These are phyloP conservation scores for Tetragonia tetragonoides DNA, from an alignment of 148 eudicot species.

Conservation along the genomic window DNA sequence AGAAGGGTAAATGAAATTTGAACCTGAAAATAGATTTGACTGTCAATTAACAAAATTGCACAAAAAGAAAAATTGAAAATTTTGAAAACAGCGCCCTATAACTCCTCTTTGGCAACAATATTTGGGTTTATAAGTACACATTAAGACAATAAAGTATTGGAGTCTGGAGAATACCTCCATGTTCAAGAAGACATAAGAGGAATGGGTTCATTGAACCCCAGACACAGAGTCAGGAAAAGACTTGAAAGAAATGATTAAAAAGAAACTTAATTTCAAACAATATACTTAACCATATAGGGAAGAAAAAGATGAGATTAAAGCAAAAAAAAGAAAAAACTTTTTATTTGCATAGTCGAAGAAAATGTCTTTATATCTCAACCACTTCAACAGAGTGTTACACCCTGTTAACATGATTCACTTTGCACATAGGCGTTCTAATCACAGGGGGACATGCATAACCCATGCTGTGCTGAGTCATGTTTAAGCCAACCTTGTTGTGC, in stretches of 20 bases:
- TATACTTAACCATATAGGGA: neutral
- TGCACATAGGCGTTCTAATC: neutral
- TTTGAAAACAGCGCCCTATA: neutral
- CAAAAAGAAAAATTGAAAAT: neutral
- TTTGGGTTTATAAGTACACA: neutral
- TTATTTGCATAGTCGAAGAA: neutral
- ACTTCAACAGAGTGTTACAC: neutral
- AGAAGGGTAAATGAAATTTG: conserved; percentile 72
- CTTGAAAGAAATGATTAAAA: neutral
- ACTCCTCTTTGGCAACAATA: neutral
- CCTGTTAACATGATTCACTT: neutral
- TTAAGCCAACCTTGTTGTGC: neutral
- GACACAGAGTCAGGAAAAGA: neutral
- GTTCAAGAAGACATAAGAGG: neutral
- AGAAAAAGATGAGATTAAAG: neutral
- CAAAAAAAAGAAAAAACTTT: neutral
- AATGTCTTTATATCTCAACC: neutral
- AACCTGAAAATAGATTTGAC: conserved; percentile 43
- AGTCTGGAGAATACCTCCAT: conserved; percentile 1
- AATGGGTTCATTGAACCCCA: neutral
- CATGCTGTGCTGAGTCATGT: neutral
- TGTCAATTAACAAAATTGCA: neutral
- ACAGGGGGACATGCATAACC: neutral
- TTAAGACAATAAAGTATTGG: neutral
- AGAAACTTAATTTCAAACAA: neutral